Conservation (phyloP, 1,284 basidiomycete species). For the Cryptococcus hybrid region DNA sequence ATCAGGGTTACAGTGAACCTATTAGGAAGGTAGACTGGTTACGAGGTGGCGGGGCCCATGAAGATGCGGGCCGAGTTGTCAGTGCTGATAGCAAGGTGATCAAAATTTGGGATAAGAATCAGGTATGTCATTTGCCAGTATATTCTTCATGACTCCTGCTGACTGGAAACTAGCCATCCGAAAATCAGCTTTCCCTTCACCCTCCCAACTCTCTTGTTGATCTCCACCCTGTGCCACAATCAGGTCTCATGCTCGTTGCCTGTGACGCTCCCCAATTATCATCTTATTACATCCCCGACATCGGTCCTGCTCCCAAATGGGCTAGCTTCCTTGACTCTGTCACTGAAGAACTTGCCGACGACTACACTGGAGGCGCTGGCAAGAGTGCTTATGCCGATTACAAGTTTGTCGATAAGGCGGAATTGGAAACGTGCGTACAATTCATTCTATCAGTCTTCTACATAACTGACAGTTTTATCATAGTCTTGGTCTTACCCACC, state of each 20-base stretch:
- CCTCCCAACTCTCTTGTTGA: slow-evolving; percentile 86
- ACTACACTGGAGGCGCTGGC: slow-evolving; percentile 53
- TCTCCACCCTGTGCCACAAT: slow-evolving; percentile 79
- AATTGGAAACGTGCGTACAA: slow-evolving; percentile 73
- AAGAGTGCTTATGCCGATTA: slow-evolving; percentile 82
- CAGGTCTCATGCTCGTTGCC: slow-evolving; percentile 80
- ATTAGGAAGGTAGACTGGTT: slow-evolving; percentile 88
- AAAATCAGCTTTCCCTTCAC: slow-evolving; percentile 90
- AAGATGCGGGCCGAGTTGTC: slow-evolving; percentile 68
- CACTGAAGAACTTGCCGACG: slow-evolving; percentile 95
- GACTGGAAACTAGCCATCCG: slow-evolving; percentile 59
- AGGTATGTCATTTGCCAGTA: slow-evolving; percentile 56
- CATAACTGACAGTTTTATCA: slow-evolving; percentile 25
- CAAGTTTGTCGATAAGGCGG: slow-evolving; percentile 91
- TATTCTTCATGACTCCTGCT: slow-evolving; percentile 5
- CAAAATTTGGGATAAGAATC: slow-evolving; percentile 88
- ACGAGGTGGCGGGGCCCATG: slow-evolving; percentile 83
- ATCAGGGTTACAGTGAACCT: slow-evolving; percentile 95
- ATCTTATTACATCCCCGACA: slow-evolving; percentile 88
- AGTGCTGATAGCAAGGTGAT: slow-evolving; percentile 92
- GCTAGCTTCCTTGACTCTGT: slow-evolving; percentile 96
- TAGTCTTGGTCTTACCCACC: slow-evolving; percentile 84
- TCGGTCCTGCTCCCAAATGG: slow-evolving; percentile 96
- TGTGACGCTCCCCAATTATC: slow-evolving; percentile 92
- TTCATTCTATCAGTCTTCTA: not conserved